Conservation (phyloP, 31 red algal species). For the Endocladia muricata region DNA sequence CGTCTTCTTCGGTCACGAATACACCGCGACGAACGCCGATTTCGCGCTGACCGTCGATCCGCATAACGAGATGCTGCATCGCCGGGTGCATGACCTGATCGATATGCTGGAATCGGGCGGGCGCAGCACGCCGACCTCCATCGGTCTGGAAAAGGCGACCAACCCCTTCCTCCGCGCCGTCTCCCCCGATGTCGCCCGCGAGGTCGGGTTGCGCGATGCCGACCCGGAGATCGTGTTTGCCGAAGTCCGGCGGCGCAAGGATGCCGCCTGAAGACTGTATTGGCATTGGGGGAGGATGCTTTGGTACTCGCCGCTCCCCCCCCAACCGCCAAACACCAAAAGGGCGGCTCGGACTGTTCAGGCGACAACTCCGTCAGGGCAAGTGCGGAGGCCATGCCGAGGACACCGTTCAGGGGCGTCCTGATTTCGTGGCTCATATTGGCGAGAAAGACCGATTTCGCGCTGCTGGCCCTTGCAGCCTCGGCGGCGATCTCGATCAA, state of each 20-base stretch:
- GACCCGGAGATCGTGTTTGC: not conserved
- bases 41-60: slow-evolving; percentile 74
- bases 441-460: too few species aligned
- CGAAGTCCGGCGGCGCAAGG: not conserved
- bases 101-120: slow-evolving; percentile 1
- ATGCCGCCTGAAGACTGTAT: too few species aligned
- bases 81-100: slow-evolving; percentile 20
- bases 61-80: slow-evolving; percentile 39
- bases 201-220: not conserved
- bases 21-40: slow-evolving; percentile 54
- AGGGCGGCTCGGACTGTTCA: too few species aligned
- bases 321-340: too few species aligned
- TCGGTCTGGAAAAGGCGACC: slow-evolving; percentile 43
- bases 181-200: not conserved
- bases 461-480: too few species aligned
- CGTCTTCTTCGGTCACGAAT: slow-evolving; percentile 75
- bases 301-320: too few species aligned
- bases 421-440: too few species aligned
- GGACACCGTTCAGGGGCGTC: too few species aligned
- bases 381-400: too few species aligned
- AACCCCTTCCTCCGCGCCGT: slow-evolving; percentile 65
- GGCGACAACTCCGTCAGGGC: too few species aligned
- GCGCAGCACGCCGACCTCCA: slow-evolving; percentile 60
- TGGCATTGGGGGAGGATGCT: too few species aligned
- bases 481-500: too few species aligned